A percentile compares a stretch with the other conserved stretches of the same genome.
Evolutionary conservation across 495 filamentous ascomycete species (phyloP).

Genomic region (Rhypophila decipiens): DNA sequence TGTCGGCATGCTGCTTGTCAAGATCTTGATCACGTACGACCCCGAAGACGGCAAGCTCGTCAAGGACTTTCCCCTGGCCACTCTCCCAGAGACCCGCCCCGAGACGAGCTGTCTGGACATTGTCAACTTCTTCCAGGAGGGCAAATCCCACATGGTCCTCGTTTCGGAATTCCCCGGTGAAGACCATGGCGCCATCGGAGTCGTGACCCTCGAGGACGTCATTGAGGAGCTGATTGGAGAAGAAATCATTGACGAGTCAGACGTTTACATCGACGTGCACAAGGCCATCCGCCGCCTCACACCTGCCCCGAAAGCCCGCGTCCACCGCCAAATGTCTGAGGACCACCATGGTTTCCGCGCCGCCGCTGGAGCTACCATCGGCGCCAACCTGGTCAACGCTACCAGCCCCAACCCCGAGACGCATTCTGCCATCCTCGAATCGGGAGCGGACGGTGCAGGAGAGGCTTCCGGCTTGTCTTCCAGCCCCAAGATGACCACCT

Average conservation of each 20-base stretch:
- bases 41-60: constrained; percentile 85
- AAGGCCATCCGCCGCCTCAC: constrained; percentile 78
- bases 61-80: constrained; percentile 84
- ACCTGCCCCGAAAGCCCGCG: constrained; percentile 31
- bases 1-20: constrained; percentile 94
- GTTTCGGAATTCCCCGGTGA: constrained; percentile 87
- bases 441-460: constrained; percentile 12
- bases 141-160: constrained; percentile 97
- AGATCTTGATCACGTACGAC: constrained; percentile 97
- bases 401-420: constrained; percentile 3
- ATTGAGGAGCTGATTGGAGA: constrained; percentile 98
- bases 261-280: constrained; percentile 94
- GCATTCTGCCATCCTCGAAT: constrained; percentile 9
- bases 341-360: constrained; percentile 10
- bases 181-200: constrained; percentile 81
- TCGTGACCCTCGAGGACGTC: constrained; percentile 94
- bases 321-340: constrained; percentile 18
- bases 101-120: constrained; percentile 97
- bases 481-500: constrained; percentile 41
- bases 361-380: constrained; percentile 7
- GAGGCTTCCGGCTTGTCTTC: constrained; percentile 24
- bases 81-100: constrained; percentile 86
- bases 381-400: constrained; percentile 7
- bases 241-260: constrained; percentile 80
- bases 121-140: constrained; percentile 98